These are phyloP conservation scores for Leccinum ochraceum DNA, from an alignment of 768 basidiomycete species.

Conservation along the genomic window DNA sequence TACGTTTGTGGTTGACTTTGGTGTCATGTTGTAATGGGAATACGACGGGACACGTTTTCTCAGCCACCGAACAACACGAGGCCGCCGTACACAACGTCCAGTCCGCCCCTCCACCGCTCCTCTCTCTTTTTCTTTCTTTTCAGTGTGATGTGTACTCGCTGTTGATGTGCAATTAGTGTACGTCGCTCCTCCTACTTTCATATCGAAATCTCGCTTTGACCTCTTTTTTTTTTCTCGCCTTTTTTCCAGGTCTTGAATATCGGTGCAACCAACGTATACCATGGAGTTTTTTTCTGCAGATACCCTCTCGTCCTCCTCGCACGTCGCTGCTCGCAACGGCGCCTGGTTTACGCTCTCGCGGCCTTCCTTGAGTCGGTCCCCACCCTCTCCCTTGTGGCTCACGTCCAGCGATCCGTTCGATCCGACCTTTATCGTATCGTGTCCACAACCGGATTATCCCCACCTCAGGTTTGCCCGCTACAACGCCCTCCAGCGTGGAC, in stretches of 20 bases:
- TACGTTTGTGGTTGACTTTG: background rate
- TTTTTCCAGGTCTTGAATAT: slow-evolving; percentile 34
- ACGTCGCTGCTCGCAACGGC: slow-evolving; percentile 9
- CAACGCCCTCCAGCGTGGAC: slow-evolving; percentile 14
- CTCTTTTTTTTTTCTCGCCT: background rate
- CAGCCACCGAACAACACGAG: slow-evolving; percentile 38
- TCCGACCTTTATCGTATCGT: slow-evolving; percentile 24
- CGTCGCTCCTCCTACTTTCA: background rate
- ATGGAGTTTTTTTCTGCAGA: slow-evolving; percentile 34
- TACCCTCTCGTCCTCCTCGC: slow-evolving; percentile 25
- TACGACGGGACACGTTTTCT: slow-evolving; percentile 37
- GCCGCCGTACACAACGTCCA: slow-evolving; percentile 16
- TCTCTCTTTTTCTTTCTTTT: slow-evolving; percentile 6
- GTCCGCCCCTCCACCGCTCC: slow-evolving; percentile 6
- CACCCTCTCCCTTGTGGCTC: slow-evolving; percentile 21
- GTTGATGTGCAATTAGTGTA: slow-evolving; percentile 29
- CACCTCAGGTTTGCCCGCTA: slow-evolving; percentile 18
- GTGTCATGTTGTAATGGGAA: slow-evolving; percentile 16
- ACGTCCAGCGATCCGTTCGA: slow-evolving; percentile 23
- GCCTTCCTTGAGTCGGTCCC: slow-evolving; percentile 19
- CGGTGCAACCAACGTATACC: slow-evolving; percentile 34
- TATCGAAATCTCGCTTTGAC: slow-evolving; percentile 4
- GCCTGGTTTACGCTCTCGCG: slow-evolving; percentile 17
- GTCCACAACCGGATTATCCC: slow-evolving; percentile 14
- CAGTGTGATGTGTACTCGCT: slow-evolving; percentile 24